Evolutionary conservation across 78 protist species (phyloP), one percentile per base, ranked within the genome.

Genomic region (Dictyostelium capitatum): DNA sequence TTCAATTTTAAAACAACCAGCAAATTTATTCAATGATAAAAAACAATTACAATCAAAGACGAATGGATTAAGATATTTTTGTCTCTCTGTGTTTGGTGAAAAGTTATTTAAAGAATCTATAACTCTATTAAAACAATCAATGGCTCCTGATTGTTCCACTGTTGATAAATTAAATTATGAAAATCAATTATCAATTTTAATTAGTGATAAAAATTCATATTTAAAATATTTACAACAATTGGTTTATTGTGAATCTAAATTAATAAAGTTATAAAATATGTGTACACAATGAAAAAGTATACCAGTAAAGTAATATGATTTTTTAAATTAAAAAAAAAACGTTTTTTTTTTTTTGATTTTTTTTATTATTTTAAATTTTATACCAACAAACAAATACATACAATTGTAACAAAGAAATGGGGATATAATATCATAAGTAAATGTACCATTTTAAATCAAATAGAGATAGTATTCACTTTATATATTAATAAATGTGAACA

Each of bases 191-290:
- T 46, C 78, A 50, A 47, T n/a, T 30, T 30, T 87, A 9, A 17
- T 87, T 57, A 64, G 77, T 23, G 92, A 87, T 25, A 87, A 87
- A 62, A 32, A 64, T 32, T 87, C 43, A 32, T 87, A 87, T 62
- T 23, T 87, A 43, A 87, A 87, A 64, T 87, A 87, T 87, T 20
- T 87, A 10, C 92, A 87, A 64, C 92, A 87, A 77, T 51, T 87
- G 20, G 17, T 77, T 46, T 87, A 87, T 51, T 87, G 82, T 50
- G 92, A 87, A 51, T 69, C 77, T 28, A 69, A 69, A 25, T 69
- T 69, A 69, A 30, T 65, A 15, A 30, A 30, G 28, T n/a, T 23
- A 65, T 23, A 28, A 53, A 53, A n/a, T n/a, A n/a, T n/a, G n/a
- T n/a, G n/a, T n/a, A n/a, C n/a, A n/a, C n/a, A n/a, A n/a, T n/a